Evolutionary conservation across 2,329 filamentous ascomycete species (phyloP).

Genomic region (Sporothrix mexicana): DNA sequence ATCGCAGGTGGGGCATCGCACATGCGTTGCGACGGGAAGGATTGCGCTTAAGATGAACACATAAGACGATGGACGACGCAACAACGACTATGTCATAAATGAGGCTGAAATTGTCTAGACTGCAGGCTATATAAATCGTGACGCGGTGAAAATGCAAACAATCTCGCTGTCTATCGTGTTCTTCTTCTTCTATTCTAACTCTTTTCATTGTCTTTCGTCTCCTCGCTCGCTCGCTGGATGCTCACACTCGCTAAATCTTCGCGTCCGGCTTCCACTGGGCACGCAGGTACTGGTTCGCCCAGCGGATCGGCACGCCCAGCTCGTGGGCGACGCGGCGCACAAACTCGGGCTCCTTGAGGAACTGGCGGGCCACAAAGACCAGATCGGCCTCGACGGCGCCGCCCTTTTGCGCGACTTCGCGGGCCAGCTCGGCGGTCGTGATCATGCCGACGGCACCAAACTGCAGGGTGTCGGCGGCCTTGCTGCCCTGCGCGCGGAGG

Average conservation of each 20-base stretch:
- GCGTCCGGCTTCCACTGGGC: slow-evolving; percentile 40
- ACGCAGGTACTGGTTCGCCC: slow-evolving; percentile 69
- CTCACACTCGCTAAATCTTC: slow-evolving; percentile 29
- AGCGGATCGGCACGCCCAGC: slow-evolving; percentile 71
- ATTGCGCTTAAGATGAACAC: neutral
- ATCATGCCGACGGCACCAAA: slow-evolving; percentile 80
- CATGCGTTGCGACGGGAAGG: too few species aligned
- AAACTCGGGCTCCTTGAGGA: slow-evolving; percentile 81
- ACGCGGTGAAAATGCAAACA: neutral
- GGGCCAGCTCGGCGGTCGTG: slow-evolving; percentile 70
- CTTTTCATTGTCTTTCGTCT: neutral
- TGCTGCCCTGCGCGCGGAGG: slow-evolving; percentile 55
- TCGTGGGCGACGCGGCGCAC: slow-evolving; percentile 75
- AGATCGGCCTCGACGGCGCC: slow-evolving; percentile 64
- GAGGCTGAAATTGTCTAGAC: neutral
- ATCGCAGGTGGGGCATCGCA: too few species aligned
- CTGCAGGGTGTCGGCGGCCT: slow-evolving; percentile 58
- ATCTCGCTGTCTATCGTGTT: neutral
- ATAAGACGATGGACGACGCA: neutral
- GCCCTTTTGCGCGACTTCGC: slow-evolving; percentile 59
- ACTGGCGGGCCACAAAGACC: slow-evolving; percentile 75
- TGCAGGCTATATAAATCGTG: slow-evolving; percentile 17
- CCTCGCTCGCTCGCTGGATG: neutral
- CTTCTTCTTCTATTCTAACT: neutral
- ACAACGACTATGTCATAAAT: too few species aligned